These are phyloP conservation scores for Alternaria brassicae DNA, from an alignment of 2,329 filamentous ascomycete genomes.

Conservation along the genomic window DNA sequence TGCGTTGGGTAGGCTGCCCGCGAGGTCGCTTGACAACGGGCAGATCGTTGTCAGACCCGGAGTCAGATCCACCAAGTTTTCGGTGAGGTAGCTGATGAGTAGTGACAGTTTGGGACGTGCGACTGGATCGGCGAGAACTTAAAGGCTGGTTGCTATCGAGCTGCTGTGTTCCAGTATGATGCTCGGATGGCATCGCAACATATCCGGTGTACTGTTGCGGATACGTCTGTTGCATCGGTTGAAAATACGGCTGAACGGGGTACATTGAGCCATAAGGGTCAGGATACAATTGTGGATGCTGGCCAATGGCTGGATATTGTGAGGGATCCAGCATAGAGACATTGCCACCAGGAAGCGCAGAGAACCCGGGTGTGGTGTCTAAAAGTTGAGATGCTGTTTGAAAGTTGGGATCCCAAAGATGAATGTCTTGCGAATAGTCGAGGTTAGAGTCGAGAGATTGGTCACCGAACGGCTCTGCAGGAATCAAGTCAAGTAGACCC, in stretches of 20 bases:
- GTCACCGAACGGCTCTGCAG: not conserved
- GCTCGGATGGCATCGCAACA: not conserved
- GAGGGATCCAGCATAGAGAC: not conserved
- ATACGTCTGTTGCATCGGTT: not conserved
- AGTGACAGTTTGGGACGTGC: not conserved
- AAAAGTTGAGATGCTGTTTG: not conserved
- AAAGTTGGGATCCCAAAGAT: not conserved
- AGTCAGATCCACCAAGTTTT: conserved; percentile 6
- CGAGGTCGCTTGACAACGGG: conserved; percentile 5
- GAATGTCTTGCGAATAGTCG: not conserved
- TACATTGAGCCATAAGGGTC: conserved; percentile 5
- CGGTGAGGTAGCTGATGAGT: conserved; percentile 1
- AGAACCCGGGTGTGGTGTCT: conserved; percentile 11
- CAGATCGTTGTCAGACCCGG: conserved; percentile 6
- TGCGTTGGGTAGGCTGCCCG: not conserved
- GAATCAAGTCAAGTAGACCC: not conserved
- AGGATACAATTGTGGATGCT: conserved; percentile 4
- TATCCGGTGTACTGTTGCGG: conserved; percentile 3
- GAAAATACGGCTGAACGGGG: conserved; percentile 8
- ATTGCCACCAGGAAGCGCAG: conserved; percentile 10
- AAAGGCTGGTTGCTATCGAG: not conserved
- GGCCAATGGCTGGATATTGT: not conserved
- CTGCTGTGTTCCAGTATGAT: not conserved
- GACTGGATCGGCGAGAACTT: not conserved
- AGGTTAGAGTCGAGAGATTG: not conserved